phyloP scores from a whole-genome alignment of 768 basidiomycete genomes.

The Exidia glandulosa region DNA sequence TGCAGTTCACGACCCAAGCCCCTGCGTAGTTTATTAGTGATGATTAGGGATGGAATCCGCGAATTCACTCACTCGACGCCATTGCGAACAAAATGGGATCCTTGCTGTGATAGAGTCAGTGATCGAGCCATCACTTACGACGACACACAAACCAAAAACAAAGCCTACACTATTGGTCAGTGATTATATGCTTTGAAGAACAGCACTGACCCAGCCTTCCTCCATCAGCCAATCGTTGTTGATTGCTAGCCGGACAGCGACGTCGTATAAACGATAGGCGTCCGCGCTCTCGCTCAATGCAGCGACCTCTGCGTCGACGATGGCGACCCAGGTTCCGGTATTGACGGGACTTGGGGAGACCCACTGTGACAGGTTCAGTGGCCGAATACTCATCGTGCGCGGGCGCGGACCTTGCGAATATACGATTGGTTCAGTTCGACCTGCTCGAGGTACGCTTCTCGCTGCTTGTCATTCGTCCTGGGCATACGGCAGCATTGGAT shows the following conservation, averaged over 20 bases:
- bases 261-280: conserved; percentile 57
- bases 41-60: not conserved
- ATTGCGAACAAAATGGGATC: conserved; percentile 53
- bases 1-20: conserved; percentile 58
- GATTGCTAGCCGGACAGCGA: conserved; percentile 54
- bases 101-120: conserved; percentile 36
- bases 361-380: conserved; percentile 43
- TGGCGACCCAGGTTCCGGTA: conserved; percentile 53
- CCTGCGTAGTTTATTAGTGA: not conserved
- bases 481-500: conserved; percentile 46
- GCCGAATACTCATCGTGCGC: not conserved
- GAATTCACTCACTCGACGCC: conserved; percentile 34
- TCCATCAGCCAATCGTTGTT: conserved; percentile 63
- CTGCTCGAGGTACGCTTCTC: conserved; percentile 38
- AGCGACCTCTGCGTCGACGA: conserved; percentile 64
- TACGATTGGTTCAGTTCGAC: conserved; percentile 49
- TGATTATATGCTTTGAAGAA: not conserved
- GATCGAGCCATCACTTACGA: not conserved
- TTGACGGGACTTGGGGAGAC: conserved; percentile 59
- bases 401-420: conserved; percentile 38
- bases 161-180: not conserved
- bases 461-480: conserved; percentile 23
- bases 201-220: conserved; percentile 42
- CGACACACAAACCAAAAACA: not conserved
- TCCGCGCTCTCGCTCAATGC: conserved; percentile 43